Conservation (phyloP, 1,284 basidiomycete genomes). For the Sanghuangporus baumii region DNA sequence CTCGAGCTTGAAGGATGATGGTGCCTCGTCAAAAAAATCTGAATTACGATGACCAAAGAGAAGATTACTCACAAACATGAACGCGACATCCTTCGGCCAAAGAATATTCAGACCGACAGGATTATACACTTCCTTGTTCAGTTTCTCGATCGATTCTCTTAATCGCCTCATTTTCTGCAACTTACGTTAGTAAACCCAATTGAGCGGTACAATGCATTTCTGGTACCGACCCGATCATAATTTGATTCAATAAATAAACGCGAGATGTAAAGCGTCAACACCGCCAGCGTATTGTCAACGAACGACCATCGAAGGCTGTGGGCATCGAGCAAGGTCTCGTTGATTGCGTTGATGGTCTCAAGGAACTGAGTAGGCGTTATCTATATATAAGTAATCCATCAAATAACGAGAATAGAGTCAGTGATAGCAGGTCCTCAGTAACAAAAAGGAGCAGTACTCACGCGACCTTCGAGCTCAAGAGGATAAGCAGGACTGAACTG, state of each 20-base stretch:
- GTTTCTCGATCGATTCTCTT: slow-evolving; percentile 48
- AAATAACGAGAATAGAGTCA: background rate
- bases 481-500: slow-evolving; percentile 81
- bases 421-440: background rate
- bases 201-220: background rate
- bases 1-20: slow-evolving; percentile 8
- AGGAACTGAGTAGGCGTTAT: slow-evolving; percentile 80
- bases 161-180: slow-evolving; percentile 76
- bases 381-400: slow-evolving; percentile 31
- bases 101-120: slow-evolving; percentile 76
- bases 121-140: slow-evolving; percentile 70
- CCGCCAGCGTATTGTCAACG: slow-evolving; percentile 63
- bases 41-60: background rate
- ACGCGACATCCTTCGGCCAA: slow-evolving; percentile 75
- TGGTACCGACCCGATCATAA: slow-evolving; percentile 63
- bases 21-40: background rate
- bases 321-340: slow-evolving; percentile 75
- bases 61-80: slow-evolving; percentile 71
- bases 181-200: background rate
- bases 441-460: slow-evolving; percentile 35
- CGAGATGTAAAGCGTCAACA: slow-evolving; percentile 72
- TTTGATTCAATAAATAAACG: slow-evolving; percentile 58
- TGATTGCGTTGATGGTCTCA: slow-evolving; percentile 79
- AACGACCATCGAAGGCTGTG: slow-evolving; percentile 61
- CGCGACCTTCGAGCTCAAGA: slow-evolving; percentile 77